These are phyloP conservation scores for Apiotrichum montevideense DNA, from an alignment of 1,284 basidiomycete genomes.

Conservation along the genomic window DNA sequence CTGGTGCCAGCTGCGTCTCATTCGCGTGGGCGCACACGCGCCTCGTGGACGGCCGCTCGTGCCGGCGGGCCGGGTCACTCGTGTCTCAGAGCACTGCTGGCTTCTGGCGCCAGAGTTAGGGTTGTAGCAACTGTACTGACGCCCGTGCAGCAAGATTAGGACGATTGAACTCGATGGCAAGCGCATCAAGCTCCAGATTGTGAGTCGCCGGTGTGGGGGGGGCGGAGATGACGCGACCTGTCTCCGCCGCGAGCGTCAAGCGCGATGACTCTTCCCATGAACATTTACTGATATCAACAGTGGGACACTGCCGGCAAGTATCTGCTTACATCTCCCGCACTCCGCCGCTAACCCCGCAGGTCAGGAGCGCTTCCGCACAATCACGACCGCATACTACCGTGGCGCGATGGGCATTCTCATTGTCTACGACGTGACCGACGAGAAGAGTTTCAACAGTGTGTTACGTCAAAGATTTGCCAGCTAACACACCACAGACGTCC, in stretches of 20 bases:
- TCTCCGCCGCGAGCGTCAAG: too few relatives aligned
- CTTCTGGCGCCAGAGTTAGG: too few relatives aligned
- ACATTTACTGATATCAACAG: constrained; percentile 48
- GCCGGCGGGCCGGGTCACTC: not conserved
- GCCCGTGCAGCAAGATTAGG: constrained; percentile 58
- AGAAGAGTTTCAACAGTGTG: constrained; percentile 94
- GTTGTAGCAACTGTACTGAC: not conserved
- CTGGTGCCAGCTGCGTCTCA: too few relatives aligned
- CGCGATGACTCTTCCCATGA: constrained; percentile 18
- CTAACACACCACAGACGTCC: constrained; percentile 65
- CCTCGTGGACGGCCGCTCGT: not conserved
- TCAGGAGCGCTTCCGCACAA: constrained; percentile 98
- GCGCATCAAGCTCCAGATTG: constrained; percentile 99
- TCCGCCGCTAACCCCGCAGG: constrained; percentile 40
- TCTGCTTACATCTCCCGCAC: not conserved
- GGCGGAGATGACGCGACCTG: too few relatives aligned
- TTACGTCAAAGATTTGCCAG: constrained; percentile 2
- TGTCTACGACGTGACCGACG: constrained; percentile 98
- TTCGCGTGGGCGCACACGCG: too few relatives aligned
- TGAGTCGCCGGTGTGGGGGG: constrained; percentile 49
- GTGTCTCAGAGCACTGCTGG: too few relatives aligned
- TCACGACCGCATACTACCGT: constrained; percentile 99
- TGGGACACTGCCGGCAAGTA: constrained; percentile 84
- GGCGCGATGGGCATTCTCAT: constrained; percentile 99
- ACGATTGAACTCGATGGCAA: constrained; percentile 99